phyloP scores from a whole-genome alignment of 169 alveolate genomes.

The Plasmodium inui region DNA sequence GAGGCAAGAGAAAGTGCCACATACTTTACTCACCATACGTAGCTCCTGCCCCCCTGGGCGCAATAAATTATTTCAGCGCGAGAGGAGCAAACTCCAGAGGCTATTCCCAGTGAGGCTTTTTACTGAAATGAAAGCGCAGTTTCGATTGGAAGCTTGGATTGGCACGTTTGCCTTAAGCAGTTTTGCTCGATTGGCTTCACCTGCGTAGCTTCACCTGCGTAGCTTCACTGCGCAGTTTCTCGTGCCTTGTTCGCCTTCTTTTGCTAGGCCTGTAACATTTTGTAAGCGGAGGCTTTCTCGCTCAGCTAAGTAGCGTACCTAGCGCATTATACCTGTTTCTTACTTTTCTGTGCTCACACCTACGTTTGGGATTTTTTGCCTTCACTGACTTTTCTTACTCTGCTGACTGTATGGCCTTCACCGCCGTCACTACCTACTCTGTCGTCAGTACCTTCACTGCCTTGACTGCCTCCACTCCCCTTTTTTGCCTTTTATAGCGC shows the following conservation, averaged over 20 bases:
- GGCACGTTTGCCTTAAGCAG: not conserved
- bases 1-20: not conserved
- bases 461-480: too few species aligned
- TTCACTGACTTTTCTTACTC: too few species aligned
- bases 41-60: not conserved
- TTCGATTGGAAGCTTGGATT: too few species aligned
- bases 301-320: not conserved
- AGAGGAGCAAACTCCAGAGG: not conserved
- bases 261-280: not conserved
- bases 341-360: constrained; percentile 13
- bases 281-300: not conserved
- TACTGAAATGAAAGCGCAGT: too few species aligned
- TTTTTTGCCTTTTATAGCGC: not conserved
- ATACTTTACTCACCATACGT: not conserved
- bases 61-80: not conserved
- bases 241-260: not conserved
- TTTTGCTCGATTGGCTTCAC: too few species aligned
- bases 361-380: not conserved
- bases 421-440: too few species aligned
- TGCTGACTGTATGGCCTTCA: too few species aligned
- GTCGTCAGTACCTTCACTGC: too few species aligned
- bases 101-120: not conserved
- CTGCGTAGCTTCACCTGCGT: not conserved
- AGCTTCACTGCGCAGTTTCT: not conserved
- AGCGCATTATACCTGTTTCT: not conserved